Conservation (phyloP, 441 rosid genomes). For the Pelargonium citronellum region DNA sequence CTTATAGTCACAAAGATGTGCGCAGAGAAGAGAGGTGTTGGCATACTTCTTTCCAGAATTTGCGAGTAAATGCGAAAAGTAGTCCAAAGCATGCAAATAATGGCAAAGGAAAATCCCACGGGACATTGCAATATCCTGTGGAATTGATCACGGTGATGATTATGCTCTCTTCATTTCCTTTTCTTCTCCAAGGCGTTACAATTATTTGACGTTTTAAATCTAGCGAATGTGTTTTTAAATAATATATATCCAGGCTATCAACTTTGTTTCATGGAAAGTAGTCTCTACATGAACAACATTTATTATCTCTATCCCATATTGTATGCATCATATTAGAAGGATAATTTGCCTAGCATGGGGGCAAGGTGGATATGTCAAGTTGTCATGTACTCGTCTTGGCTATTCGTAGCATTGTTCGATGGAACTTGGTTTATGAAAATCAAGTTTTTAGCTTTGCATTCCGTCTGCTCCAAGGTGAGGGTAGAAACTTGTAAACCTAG, state of each 20-base stretch:
- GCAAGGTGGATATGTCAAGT: background rate
- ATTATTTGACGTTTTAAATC: background rate
- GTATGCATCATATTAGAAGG: background rate
- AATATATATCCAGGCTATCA: background rate
- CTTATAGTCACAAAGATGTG: slow-evolving; percentile 35
- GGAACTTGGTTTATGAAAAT: too few species aligned
- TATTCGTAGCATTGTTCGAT: too few species aligned
- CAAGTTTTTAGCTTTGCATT: background rate
- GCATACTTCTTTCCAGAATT: slow-evolving; percentile 74
- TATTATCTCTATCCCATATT: background rate
- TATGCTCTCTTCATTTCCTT: background rate
- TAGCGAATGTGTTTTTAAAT: background rate
- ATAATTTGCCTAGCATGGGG: background rate
- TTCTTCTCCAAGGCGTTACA: background rate
- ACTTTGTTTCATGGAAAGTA: background rate
- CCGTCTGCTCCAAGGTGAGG: slow-evolving; percentile 9
- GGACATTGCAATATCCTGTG: slow-evolving; percentile 47
- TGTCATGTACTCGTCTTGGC: too few species aligned
- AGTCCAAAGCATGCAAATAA: slow-evolving; percentile 32
- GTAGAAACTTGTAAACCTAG: slow-evolving; percentile 6
- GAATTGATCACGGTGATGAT: slow-evolving; percentile 67
- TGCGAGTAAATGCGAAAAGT: slow-evolving; percentile 59
- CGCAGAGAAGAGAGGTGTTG: slow-evolving; percentile 83
- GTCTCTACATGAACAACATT: background rate
- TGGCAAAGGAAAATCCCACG: slow-evolving; percentile 36